These are phyloP conservation scores for Saksenaea vasiformis DNA, from an alignment of 371 early-diverging fungal species.

Conservation along the genomic window DNA sequence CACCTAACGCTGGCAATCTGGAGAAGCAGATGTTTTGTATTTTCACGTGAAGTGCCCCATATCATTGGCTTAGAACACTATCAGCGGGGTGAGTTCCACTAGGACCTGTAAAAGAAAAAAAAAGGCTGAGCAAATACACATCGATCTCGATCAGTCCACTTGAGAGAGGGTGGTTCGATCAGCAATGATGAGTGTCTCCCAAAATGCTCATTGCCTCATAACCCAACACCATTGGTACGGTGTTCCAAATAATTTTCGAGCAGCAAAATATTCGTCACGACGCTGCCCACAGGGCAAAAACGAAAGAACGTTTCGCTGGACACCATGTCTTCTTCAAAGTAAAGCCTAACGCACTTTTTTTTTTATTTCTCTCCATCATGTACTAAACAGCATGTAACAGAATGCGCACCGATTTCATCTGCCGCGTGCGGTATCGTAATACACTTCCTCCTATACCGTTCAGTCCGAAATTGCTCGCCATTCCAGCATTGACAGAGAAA, in stretches of 20 bases:
- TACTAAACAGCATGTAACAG: constrained; percentile 32
- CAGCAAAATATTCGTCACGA: neutral
- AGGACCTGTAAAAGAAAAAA: too few relatives aligned
- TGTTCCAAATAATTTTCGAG: neutral
- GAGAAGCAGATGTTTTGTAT: too few relatives aligned
- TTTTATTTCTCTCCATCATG: neutral
- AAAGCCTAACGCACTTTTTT: neutral
- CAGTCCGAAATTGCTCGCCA: constrained; percentile 78
- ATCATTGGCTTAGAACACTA: too few relatives aligned
- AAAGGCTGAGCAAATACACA: too few relatives aligned
- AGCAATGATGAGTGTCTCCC: too few relatives aligned
- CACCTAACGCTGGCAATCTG: too few relatives aligned
- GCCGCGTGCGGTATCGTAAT: constrained; percentile 76
- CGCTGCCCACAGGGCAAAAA: neutral
- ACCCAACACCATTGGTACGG: too few relatives aligned
- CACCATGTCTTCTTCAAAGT: neutral
- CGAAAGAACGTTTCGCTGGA: neutral
- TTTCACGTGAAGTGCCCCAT: too few relatives aligned
- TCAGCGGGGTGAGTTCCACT: too few relatives aligned
- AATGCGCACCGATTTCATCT: constrained; percentile 78
- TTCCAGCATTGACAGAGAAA: constrained; percentile 57
- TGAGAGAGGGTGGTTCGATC: too few relatives aligned
- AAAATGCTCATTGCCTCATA: too few relatives aligned
- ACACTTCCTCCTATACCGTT: constrained; percentile 81
- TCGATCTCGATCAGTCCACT: too few relatives aligned